Evolutionary conservation across 2,329 filamentous ascomycete genomes (phyloP).

Genomic region (Epichloe elymi): DNA sequence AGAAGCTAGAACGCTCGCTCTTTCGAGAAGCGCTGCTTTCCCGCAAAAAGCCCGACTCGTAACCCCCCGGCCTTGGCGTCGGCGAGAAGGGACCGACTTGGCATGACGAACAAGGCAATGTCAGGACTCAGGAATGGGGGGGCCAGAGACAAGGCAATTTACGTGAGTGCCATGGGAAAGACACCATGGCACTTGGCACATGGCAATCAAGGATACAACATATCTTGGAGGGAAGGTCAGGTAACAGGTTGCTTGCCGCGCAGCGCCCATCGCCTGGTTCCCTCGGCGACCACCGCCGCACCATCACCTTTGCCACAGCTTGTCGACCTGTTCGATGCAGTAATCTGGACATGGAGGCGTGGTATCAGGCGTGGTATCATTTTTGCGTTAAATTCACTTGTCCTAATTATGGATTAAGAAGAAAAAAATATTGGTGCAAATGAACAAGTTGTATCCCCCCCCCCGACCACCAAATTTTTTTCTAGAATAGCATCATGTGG

Average conservation of each 20-base stretch:
- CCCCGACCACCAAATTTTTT: background rate
- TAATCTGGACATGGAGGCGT: background rate
- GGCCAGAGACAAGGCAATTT: no score
- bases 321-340: background rate
- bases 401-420: background rate
- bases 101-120: slow-evolving; percentile 9
- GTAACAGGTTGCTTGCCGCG: background rate
- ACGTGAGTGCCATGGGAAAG: no score
- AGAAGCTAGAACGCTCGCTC: no score
- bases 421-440: background rate
- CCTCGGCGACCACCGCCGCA: background rate
- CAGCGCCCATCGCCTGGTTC: background rate
- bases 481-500: background rate
- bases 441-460: background rate
- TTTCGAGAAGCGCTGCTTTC: no score
- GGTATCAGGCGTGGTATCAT: slow-evolving; percentile 3
- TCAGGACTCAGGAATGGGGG: background rate
- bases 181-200: no score
- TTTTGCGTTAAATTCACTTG: background rate
- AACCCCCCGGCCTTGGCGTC: background rate
- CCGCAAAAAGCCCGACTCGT: no score
- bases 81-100: slow-evolving; percentile 15
- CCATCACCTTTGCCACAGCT: background rate
- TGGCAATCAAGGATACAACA: no score
- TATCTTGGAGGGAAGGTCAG: no score